Percentiles rank a stretch among this genome's conserved stretches.
phyloP scores from a whole-genome alignment of 2,329 filamentous ascomycete species.

The Cercospora sojina region DNA sequence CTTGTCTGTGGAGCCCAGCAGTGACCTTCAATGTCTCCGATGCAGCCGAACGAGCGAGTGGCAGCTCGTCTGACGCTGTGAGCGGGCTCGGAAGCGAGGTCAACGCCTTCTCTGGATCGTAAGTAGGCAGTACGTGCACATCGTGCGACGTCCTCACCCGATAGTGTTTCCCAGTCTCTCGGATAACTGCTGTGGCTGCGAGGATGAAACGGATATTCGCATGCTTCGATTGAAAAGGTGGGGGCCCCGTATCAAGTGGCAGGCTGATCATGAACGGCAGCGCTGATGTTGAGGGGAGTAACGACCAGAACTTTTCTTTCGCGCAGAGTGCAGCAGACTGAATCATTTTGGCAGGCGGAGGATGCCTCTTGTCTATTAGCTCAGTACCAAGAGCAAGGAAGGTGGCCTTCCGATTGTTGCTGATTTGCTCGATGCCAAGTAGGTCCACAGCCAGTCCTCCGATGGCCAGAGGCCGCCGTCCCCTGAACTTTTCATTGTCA shows the following conservation, averaged over 20 bases:
- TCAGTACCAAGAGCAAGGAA: constrained; percentile 55
- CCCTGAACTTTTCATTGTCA: constrained; percentile 46
- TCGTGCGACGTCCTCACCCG: constrained; percentile 53
- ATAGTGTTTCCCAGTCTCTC: constrained; percentile 50
- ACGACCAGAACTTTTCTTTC: constrained; percentile 49
- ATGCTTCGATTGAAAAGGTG: constrained; percentile 54
- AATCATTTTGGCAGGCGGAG: constrained; percentile 53
- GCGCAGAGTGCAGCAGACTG: constrained; percentile 43
- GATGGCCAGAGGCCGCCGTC: constrained; percentile 48
- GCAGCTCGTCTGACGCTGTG: constrained; percentile 51
- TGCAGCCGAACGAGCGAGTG: constrained; percentile 42
- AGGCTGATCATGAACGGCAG: constrained; percentile 55
- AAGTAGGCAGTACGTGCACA: constrained; percentile 53
- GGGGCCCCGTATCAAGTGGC: constrained; percentile 55
- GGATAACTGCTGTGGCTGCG: constrained; percentile 49
- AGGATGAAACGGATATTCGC: constrained; percentile 54
- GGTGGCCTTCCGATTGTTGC: constrained; percentile 46
- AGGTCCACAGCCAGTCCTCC: constrained; percentile 53
- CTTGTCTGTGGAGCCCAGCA: constrained; percentile 57
- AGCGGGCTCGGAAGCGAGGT: constrained; percentile 54
- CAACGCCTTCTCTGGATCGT: constrained; percentile 57
- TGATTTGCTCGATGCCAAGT: constrained; percentile 54
- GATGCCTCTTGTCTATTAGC: constrained; percentile 51
- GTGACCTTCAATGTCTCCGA: constrained; percentile 51
- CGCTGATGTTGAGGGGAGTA: constrained; percentile 48